Base-by-base conservation (phyloP, 257 asterid genomes). In the Fraxinus anomala region DNA sequence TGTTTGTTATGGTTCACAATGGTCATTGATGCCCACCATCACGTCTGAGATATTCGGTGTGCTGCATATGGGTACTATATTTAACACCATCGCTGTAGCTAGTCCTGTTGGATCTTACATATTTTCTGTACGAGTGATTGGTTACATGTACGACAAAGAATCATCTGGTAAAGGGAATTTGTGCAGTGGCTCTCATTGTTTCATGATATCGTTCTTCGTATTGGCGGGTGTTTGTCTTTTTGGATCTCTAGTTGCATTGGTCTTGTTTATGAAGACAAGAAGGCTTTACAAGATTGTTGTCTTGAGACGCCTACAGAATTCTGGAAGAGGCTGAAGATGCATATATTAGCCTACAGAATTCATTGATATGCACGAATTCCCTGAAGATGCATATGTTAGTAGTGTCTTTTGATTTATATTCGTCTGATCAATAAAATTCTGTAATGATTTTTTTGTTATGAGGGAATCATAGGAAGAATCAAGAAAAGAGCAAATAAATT, bases 1-100 rank as follows among this genome's bases (percentile, higher is more conserved):
- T 0, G 78, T 95, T 16, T 93, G 96, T 54, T 95, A 92, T 39
- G 99, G 98, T 7, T 87, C 99, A 1, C 99, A 95, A 17, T 93
- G 99, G 99, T 93, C 98, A 0, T 72, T 95, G 86, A 95, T 95
- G 99, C 99, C 99, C 16, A 93, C 97, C 0, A 93, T 91, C 13
- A 88, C 96, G 8, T 84, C 89, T 9, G 99, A 95, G 89, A 82
- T 93, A 81, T 95, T 92, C 37, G 98, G 99, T 0, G 87, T 91
- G 73, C 51, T 21, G 61, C 96, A 93, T 82, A 86, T 95, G 97
- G 99, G 99, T 70, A 95, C 99, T 28, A 91, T 95, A 47, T 95
- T 91, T 84, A 91, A 95, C 75, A 87, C 96, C 24, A 93, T 95
- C 36, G 89, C 98, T 6, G 68, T 87, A 14, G 97, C 97, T 76